Percentiles rank a stretch among this genome's conserved stretches.
phyloP scores from a whole-genome alignment of 2,329 filamentous ascomycete species.

The Epichloe elymi region DNA sequence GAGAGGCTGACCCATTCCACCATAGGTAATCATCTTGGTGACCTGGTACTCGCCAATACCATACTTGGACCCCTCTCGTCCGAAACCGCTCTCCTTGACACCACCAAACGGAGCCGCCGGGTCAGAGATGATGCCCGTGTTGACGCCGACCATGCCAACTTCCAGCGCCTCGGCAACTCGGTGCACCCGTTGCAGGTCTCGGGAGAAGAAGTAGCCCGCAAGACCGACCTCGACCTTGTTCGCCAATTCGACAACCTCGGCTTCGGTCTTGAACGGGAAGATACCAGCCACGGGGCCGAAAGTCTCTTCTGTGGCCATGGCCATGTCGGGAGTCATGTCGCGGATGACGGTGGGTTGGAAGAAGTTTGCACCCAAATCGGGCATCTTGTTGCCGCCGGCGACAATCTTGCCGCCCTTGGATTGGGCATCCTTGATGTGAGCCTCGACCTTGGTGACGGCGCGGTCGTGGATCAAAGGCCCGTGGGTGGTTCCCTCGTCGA shows the following conservation, averaged over 20 bases:
- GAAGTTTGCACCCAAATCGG: conserved; percentile 71
- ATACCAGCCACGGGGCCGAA: conserved; percentile 89
- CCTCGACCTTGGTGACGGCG: conserved; percentile 65
- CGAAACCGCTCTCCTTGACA: conserved; percentile 72
- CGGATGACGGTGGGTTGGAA: conserved; percentile 82
- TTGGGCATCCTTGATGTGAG: conserved; percentile 68
- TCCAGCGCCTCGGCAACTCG: conserved; percentile 58
- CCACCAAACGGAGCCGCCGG: conserved; percentile 56
- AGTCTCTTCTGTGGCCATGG: conserved; percentile 75
- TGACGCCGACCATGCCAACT: conserved; percentile 79
- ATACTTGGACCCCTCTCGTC: conserved; percentile 64
- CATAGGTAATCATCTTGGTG: conserved; percentile 51
- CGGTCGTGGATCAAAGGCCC: conserved; percentile 77
- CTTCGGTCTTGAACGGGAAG: conserved; percentile 79
- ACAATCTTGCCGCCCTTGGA: conserved; percentile 65
- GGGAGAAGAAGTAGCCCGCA: conserved; percentile 85
- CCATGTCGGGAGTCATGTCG: conserved; percentile 77
- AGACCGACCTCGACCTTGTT: conserved; percentile 77
- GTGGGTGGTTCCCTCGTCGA: conserved; percentile 57
- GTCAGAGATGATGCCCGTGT: conserved; percentile 56
- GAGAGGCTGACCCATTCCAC: conserved; percentile 42
- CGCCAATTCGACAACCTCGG: conserved; percentile 73
- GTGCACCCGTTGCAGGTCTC: conserved; percentile 43
- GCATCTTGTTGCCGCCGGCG: conserved; percentile 59
- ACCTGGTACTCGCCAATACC: conserved; percentile 65